phyloP scores from a whole-genome alignment of 306 rosid species.

The Castanea sativa region DNA sequence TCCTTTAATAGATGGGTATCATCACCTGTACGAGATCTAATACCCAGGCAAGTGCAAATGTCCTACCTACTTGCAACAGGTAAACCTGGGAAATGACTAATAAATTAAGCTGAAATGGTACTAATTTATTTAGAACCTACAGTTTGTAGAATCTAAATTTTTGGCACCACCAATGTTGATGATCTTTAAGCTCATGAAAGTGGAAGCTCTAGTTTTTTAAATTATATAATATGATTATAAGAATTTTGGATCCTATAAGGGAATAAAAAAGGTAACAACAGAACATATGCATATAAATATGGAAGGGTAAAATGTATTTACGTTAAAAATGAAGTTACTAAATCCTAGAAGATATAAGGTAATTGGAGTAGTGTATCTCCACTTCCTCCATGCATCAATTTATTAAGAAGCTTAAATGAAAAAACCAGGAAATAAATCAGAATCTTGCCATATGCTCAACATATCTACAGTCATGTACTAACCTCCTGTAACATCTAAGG shows the following conservation, averaged over 20 bases:
- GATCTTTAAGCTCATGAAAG: background rate
- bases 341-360: background rate
- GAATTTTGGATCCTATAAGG: background rate
- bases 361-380: background rate
- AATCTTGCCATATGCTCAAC: constrained; percentile 12
- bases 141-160: background rate
- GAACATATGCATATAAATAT: background rate
- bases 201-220: background rate
- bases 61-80: no score
- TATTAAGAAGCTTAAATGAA: background rate
- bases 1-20: no score
- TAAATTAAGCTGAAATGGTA: background rate
- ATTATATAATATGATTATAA: background rate
- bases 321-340: background rate
- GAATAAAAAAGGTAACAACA: background rate
- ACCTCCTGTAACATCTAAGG: constrained; percentile 80
- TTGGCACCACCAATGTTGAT: no score
- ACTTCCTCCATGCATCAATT: background rate
- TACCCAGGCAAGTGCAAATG: no score
- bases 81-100: background rate
- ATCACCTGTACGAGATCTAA: no score
- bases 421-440: background rate
- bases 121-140: background rate
- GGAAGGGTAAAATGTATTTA: background rate
- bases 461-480: constrained; percentile 19